Evolutionary conservation across 306 rosid species (phyloP).

Genomic region (barrel medic (Medicago truncatula)): DNA sequence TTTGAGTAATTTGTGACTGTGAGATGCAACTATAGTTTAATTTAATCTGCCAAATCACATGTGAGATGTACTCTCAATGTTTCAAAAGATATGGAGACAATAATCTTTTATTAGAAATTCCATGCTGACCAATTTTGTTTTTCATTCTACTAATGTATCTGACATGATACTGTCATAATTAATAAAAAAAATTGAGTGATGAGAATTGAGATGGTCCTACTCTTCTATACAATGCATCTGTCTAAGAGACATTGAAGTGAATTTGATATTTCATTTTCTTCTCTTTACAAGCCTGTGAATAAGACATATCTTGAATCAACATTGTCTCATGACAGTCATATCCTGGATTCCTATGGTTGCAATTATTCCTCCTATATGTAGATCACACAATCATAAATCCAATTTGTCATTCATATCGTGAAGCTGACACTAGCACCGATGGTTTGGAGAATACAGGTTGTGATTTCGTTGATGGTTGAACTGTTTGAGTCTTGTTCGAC

Average conservation of each 20-base stretch:
- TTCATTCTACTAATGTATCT: constrained; percentile 43
- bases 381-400: neutral
- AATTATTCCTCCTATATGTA: neutral
- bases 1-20: constrained; percentile 35
- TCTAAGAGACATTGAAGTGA: constrained; percentile 45
- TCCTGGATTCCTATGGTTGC: neutral
- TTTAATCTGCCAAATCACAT: constrained; percentile 40
- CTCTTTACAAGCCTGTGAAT: constrained; percentile 42
- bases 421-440: too few species aligned
- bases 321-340: constrained; percentile 38
- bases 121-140: constrained; percentile 22
- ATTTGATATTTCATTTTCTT: constrained; percentile 26
- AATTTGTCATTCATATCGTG: neutral
- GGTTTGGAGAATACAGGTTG: too few species aligned
- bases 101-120: constrained; percentile 29
- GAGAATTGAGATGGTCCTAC: constrained; percentile 50
- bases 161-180: constrained; percentile 43
- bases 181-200: constrained; percentile 31
- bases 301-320: constrained; percentile 50
- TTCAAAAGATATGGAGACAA: constrained; percentile 39
- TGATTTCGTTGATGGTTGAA: too few species aligned
- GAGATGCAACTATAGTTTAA: constrained; percentile 48
- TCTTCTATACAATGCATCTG: constrained; percentile 45
- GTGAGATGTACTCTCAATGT: constrained; percentile 47
- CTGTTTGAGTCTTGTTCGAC: too few species aligned